Evolutionary conservation across 1,139 yeast genomes (phyloP), one percentile per base, ranked within the genome.

Genomic region (Saccharomycopsis crataegensis): DNA sequence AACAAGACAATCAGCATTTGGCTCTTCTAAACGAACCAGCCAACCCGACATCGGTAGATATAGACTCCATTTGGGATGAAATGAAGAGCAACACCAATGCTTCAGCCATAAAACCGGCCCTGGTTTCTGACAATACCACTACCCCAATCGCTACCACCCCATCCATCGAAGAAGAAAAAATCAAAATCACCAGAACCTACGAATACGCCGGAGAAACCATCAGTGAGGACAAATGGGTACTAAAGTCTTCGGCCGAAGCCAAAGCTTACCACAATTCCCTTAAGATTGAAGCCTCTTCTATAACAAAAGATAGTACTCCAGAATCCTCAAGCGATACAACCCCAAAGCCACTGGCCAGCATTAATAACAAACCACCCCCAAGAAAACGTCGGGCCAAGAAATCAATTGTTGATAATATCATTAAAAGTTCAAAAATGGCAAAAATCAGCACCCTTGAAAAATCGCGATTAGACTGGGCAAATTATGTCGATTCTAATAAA

Each of bases 391-490:
- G 48, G 37, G 46, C 36, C 34, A 52, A 33, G 43, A 73, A 96
- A 59, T 82, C 95, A 6, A 70, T 91, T 49, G 73, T 90, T 34
- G 97, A 89, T 61, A 89, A 81, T 45, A 77, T 82, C 32, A 78
- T 81, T 17, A 71, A 77, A 46, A 80, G 82, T 48, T 72, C 85
- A 8, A 74, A 81, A 55, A 73, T 75, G 56, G 81, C 83, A 48
- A 91, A 90, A 66, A 74, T 94, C 58, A 87, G 96, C 17, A 94
- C 99, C 0, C 72, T 93, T 59, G 98, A 94, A 66, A 93, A 93
- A 67, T 87, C 96, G 1, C 76, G 96, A 58, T 75, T 93, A 56
- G 99, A 93, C 67, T 93, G 99, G 96, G 95, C 96, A 1, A 82
- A 89, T 57, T 91, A 87, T 70, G 97, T 94, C 22, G 98, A 93